These are phyloP conservation scores for Sporothrix schenckii DNA, from an alignment of 2,329 filamentous ascomycete species.

Conservation along the genomic window DNA sequence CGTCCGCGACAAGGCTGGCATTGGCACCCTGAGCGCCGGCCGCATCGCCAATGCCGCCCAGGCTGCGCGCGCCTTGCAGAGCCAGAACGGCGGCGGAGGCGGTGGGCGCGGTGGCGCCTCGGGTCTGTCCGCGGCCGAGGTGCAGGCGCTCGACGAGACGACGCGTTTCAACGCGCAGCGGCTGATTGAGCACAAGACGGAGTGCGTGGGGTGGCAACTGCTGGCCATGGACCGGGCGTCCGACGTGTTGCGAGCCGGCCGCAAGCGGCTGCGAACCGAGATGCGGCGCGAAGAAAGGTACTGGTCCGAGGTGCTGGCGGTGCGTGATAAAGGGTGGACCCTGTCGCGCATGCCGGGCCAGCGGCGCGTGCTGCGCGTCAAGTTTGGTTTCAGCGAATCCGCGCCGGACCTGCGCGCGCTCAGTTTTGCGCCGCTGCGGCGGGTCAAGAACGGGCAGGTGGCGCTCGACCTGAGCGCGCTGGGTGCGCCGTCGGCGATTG, in stretches of 20 bases:
- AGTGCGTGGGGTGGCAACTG: slow-evolving; percentile 73
- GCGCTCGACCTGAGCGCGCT: slow-evolving; percentile 67
- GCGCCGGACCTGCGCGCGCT: slow-evolving; percentile 64
- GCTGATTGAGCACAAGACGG: slow-evolving; percentile 58
- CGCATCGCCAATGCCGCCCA: slow-evolving; percentile 64
- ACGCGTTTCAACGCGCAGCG: slow-evolving; percentile 41
- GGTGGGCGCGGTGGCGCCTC: neutral
- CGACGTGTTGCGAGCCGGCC: slow-evolving; percentile 72
- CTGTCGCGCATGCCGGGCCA: slow-evolving; percentile 76
- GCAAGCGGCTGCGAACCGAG: slow-evolving; percentile 72
- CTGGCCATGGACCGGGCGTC: slow-evolving; percentile 75
- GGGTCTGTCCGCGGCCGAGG: neutral
- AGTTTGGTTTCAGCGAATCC: slow-evolving; percentile 84
- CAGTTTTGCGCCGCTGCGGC: slow-evolving; percentile 78
- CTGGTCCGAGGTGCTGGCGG: slow-evolving; percentile 81
- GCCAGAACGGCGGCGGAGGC: neutral
- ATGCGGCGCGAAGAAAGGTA: slow-evolving; percentile 80
- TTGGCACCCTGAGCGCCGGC: slow-evolving; percentile 73
- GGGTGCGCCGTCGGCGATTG: slow-evolving; percentile 46
- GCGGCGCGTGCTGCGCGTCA: slow-evolving; percentile 74
- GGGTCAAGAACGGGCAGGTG: slow-evolving; percentile 73
- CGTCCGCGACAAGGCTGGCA: slow-evolving; percentile 70
- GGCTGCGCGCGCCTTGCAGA: slow-evolving; percentile 42
- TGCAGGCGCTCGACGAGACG: slow-evolving; percentile 43
- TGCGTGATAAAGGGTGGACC: slow-evolving; percentile 85